These are phyloP conservation scores for Aspergillus unguis DNA, from an alignment of 2,329 filamentous ascomycete species.

Conservation along the genomic window DNA sequence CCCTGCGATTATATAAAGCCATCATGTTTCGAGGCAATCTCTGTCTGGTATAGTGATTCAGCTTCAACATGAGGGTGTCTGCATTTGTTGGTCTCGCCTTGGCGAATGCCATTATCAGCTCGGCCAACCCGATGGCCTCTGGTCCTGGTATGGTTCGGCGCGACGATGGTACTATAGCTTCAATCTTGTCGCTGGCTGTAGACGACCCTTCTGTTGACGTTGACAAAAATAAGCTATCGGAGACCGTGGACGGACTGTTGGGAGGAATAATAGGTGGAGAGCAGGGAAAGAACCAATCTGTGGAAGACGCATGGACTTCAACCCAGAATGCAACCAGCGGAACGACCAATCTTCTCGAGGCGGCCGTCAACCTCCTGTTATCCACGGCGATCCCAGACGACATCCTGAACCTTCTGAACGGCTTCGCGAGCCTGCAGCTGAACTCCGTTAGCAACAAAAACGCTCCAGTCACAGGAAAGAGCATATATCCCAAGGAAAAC, in stretches of 20 bases:
- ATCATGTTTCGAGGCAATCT: background rate
- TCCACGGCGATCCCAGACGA: background rate
- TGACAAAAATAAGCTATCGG: background rate
- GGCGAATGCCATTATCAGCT: background rate
- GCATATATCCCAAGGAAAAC: constrained; percentile 20
- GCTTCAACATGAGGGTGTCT: background rate
- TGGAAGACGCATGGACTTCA: background rate
- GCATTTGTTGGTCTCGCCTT: background rate
- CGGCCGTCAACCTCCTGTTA: background rate
- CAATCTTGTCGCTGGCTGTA: background rate
- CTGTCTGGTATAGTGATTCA: background rate
- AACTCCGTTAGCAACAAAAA: constrained; percentile 19
- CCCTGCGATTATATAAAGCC: background rate
- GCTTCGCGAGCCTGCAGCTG: constrained; percentile 7
- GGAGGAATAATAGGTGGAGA: background rate
- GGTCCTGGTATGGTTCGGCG: background rate
- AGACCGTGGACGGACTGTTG: background rate
- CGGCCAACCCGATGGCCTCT: background rate
- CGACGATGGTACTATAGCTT: background rate
- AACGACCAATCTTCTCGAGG: background rate
- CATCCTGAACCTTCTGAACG: background rate
- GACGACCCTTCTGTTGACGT: background rate
- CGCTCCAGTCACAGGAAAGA: background rate
- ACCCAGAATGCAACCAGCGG: background rate
- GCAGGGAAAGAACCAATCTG: background rate